phyloP scores from a whole-genome alignment of 2,329 filamentous ascomycete species.

The Nemania serpens region DNA sequence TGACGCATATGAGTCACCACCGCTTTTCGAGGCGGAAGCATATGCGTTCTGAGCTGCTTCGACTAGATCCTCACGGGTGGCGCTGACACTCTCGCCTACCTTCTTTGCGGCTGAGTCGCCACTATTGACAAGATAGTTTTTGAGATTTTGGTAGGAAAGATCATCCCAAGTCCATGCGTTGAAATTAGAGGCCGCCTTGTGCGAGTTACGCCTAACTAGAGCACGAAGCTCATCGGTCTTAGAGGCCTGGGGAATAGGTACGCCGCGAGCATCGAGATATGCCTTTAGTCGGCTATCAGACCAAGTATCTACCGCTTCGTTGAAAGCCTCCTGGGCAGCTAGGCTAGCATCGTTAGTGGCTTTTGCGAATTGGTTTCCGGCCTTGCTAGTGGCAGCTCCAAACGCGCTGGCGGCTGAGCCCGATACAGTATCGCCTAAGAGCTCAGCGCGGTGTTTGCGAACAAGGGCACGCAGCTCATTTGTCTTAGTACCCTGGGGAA shows the following conservation, averaged over 20 bases:
- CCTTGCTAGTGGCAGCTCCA: constrained; percentile 75
- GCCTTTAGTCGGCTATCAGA: constrained; percentile 78
- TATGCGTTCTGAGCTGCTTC: constrained; percentile 67
- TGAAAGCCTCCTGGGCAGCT: constrained; percentile 69
- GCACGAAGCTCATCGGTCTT: constrained; percentile 76
- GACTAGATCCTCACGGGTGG: constrained; percentile 74
- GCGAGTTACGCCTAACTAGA: constrained; percentile 72
- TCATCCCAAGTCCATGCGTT: constrained; percentile 82
- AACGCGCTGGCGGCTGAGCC: constrained; percentile 63
- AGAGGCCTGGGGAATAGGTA: constrained; percentile 73
- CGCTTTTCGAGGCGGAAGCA: constrained; percentile 60
- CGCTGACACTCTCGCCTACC: constrained; percentile 64
- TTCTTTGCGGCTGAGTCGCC: constrained; percentile 62
- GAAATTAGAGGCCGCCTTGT: constrained; percentile 71
- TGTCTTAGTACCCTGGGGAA: constrained; percentile 87
- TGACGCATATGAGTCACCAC: constrained; percentile 65
- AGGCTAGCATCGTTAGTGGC: constrained; percentile 71
- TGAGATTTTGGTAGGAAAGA: constrained; percentile 72
- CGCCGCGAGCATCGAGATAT: constrained; percentile 75
- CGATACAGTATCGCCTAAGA: constrained; percentile 68
- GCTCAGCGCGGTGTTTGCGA: constrained; percentile 79
- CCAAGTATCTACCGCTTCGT: constrained; percentile 66
- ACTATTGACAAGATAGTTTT: constrained; percentile 58
- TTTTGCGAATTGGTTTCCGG: constrained; percentile 75
- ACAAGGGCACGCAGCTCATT: constrained; percentile 90